Evolutionary conservation across 2,329 filamentous ascomycete species (phyloP).

Genomic region (Diaporthe sp.): DNA sequence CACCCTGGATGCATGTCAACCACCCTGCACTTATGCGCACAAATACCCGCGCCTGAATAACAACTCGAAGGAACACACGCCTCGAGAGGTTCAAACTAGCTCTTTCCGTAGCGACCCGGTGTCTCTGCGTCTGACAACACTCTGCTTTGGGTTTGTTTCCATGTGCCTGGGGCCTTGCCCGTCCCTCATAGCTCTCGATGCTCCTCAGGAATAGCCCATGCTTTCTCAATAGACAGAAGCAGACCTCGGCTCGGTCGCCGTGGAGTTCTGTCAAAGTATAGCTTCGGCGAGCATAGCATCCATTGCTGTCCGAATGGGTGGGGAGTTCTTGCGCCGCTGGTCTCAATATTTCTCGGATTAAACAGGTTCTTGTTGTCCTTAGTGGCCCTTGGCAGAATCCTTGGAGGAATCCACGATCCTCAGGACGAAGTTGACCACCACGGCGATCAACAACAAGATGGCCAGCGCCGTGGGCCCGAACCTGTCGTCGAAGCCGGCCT

Average conservation of each 20-base stretch:
- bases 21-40: background rate
- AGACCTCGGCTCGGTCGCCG: background rate
- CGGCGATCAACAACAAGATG: conserved; percentile 84
- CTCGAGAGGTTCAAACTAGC: background rate
- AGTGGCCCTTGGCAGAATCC: conserved; percentile 50
- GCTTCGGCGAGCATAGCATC: background rate
- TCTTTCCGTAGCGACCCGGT: background rate
- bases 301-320: background rate
- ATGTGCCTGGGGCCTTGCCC: background rate
- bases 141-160: background rate
- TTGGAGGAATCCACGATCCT: conserved; percentile 66
- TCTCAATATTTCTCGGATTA: background rate
- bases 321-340: background rate
- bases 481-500: conserved; percentile 96
- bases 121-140: background rate
- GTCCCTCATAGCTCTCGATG: background rate
- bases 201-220: background rate
- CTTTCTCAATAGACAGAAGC: background rate
- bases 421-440: conserved; percentile 96
- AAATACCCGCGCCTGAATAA: background rate
- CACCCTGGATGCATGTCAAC: conserved; percentile 10
- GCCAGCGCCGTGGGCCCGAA: conserved; percentile 93
- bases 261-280: background rate
- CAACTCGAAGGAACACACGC: background rate
- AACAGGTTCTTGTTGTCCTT: background rate